These are phyloP conservation scores for Crassisporium funariophilum DNA, from an alignment of 768 basidiomycete species.

Conservation along the genomic window DNA sequence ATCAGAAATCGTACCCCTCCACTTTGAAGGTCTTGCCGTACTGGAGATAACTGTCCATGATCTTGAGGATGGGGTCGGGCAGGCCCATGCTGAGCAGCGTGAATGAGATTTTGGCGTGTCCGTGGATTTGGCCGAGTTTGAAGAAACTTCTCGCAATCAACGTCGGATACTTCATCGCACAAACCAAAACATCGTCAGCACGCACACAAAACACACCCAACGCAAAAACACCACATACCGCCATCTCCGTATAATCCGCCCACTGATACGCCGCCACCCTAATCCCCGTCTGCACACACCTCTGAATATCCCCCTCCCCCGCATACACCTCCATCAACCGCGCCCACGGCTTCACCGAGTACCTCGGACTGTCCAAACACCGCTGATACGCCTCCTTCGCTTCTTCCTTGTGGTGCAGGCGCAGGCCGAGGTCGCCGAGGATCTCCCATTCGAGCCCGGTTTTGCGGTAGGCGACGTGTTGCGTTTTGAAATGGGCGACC, in stretches of 20 bases:
- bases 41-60: constrained; percentile 90
- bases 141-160: constrained; percentile 88
- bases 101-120: constrained; percentile 91
- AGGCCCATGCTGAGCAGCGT: constrained; percentile 93
- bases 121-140: constrained; percentile 92
- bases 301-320: constrained; percentile 93
- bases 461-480: constrained; percentile 97
- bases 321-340: constrained; percentile 95
- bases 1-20: constrained; percentile 79
- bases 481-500: constrained; percentile 98
- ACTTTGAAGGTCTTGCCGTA: constrained; percentile 89
- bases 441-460: constrained; percentile 99
- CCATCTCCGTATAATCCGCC: constrained; percentile 87
- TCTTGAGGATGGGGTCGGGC: constrained; percentile 85
- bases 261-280: constrained; percentile 91
- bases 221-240: constrained; percentile 51
- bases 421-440: constrained; percentile 87
- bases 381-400: constrained; percentile 98
- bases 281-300: constrained; percentile 89
- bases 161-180: constrained; percentile 71
- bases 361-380: constrained; percentile 83
- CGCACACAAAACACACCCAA: neutral
- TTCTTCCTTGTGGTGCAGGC: constrained; percentile 97
- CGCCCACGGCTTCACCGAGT: constrained; percentile 90
- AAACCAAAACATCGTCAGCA: constrained; percentile 6